These are phyloP conservation scores for Macrotyloma uniflorum DNA, from an alignment of 306 rosid genomes.

Conservation along the genomic window DNA sequence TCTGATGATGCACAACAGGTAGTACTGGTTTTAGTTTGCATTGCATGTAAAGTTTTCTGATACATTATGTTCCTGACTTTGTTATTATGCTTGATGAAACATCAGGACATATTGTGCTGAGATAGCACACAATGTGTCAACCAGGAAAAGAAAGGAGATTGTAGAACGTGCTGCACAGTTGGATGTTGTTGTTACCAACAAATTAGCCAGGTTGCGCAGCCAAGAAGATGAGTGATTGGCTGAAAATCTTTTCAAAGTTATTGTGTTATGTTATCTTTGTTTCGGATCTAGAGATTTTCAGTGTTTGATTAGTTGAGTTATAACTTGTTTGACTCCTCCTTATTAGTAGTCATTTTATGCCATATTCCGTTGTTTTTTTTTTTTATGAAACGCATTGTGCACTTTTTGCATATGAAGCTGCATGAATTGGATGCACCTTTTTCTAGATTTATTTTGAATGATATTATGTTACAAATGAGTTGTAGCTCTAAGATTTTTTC, in stretches of 20 bases:
- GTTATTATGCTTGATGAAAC: neutral
- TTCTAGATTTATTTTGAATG: neutral
- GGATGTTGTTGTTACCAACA: slow-evolving; percentile 82
- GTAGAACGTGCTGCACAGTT: slow-evolving; percentile 80
- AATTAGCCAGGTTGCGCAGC: slow-evolving; percentile 74
- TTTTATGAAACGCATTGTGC: neutral
- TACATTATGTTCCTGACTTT: neutral
- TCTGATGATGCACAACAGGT: slow-evolving; percentile 92
- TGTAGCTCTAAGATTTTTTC: neutral
- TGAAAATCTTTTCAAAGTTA: neutral
- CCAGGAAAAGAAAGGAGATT: slow-evolving; percentile 69
- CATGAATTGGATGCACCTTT: neutral
- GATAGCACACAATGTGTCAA: slow-evolving; percentile 41
- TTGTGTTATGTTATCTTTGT: slow-evolving; percentile 11
- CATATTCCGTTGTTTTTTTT: neutral
- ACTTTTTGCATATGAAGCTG: neutral
- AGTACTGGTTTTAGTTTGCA: neutral
- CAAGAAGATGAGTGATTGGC: slow-evolving; percentile 70
- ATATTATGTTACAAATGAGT: neutral
- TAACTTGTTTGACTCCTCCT: neutral
- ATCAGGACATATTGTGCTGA: slow-evolving; percentile 77
- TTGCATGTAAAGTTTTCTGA: neutral
- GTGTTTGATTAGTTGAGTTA: neutral
- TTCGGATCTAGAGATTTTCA: slow-evolving; percentile 18
- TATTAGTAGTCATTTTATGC: neutral